phyloP scores from a whole-genome alignment of 495 filamentous ascomycete genomes.

The Mytilinidion resinicola region DNA sequence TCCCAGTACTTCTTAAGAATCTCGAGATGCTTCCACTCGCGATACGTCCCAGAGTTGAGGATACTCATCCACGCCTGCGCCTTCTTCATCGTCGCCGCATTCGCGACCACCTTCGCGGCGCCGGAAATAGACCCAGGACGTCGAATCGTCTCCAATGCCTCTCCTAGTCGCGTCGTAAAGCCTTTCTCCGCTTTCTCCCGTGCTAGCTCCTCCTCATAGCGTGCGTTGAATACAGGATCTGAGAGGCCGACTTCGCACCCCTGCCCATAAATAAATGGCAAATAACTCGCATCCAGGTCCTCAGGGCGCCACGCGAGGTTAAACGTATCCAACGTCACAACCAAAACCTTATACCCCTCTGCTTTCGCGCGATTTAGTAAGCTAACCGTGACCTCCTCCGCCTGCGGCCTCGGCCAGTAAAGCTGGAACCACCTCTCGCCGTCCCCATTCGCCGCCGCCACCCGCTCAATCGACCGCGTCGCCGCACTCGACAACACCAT shows the following conservation, averaged over 20 bases:
- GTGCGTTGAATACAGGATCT: constrained; percentile 25
- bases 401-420: constrained; percentile 25
- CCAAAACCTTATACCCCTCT: constrained; percentile 27
- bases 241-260: constrained; percentile 25
- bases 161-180: constrained; percentile 10
- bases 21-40: constrained; percentile 30
- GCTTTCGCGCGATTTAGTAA: constrained; percentile 25
- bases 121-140: constrained; percentile 21
- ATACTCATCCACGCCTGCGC: constrained; percentile 9
- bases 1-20: constrained; percentile 33
- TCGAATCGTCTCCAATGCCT: constrained; percentile 21
- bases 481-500: constrained; percentile 27
- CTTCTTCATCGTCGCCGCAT: constrained; percentile 20
- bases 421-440: constrained; percentile 29
- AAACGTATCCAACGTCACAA: constrained; percentile 31
- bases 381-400: constrained; percentile 24
- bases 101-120: constrained; percentile 19
- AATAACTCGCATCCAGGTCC: constrained; percentile 25
- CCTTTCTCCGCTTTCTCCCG: constrained; percentile 10
- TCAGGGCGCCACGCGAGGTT: constrained; percentile 28
- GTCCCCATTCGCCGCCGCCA: constrained; percentile 24
- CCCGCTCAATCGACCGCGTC: constrained; percentile 25
- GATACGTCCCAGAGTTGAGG: constrained; percentile 19
- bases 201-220: constrained; percentile 20
- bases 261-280: constrained; percentile 28